Percentiles rank a stretch among this genome's conserved stretches.
phyloP scores from a whole-genome alignment of 2,329 filamentous ascomycete genomes.

The Diaporthe longicolla region DNA sequence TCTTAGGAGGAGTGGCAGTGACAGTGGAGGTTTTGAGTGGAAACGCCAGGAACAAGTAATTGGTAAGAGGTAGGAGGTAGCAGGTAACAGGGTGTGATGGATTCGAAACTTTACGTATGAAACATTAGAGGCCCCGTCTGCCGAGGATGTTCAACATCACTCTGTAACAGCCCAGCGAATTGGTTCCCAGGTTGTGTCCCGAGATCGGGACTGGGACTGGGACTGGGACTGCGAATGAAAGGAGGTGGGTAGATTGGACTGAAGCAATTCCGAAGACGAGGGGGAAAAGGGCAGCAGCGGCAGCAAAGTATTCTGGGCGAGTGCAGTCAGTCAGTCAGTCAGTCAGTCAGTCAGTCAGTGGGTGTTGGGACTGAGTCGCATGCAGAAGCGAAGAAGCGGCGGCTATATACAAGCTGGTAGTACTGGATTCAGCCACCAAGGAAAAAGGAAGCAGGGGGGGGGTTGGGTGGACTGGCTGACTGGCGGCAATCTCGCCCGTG shows the following conservation, averaged over 20 bases:
- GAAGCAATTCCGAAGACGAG: neutral
- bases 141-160: constrained; percentile 31
- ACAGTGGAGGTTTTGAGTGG: neutral
- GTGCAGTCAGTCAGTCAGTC: neutral
- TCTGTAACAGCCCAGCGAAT: constrained; percentile 30
- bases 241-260: neutral
- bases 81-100: constrained; percentile 22
- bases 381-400: constrained; percentile 32
- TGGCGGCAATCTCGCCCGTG: constrained; percentile 26
- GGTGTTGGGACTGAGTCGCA: constrained; percentile 22
- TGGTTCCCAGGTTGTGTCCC: neutral
- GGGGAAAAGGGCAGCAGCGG: neutral
- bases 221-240: neutral
- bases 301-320: constrained; percentile 1
- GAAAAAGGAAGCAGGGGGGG: neutral
- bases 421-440: neutral
- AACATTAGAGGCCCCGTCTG: constrained; percentile 35
- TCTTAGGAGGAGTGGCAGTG: neutral
- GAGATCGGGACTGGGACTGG: neutral
- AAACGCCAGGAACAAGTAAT: neutral
- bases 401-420: constrained; percentile 39
- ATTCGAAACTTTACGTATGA: constrained; percentile 35
- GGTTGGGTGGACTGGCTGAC: neutral
- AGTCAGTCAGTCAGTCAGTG: no score
- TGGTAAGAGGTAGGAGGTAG: neutral